Conservation (phyloP, 805 yeast species). For the Metschnikowia picachoensis region DNA sequence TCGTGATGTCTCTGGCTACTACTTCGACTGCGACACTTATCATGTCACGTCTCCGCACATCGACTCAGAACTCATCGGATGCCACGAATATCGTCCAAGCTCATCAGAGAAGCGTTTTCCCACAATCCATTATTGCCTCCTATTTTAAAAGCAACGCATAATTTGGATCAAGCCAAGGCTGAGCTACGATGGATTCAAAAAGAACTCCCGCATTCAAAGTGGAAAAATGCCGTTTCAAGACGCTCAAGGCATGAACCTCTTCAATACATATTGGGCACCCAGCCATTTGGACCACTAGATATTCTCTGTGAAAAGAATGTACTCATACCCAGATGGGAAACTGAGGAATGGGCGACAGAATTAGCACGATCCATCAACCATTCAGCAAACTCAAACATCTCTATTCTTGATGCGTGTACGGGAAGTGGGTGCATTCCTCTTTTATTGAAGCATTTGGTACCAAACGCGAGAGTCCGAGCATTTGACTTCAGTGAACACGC, state of each 20-base stretch:
- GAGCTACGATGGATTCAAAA: constrained; percentile 63
- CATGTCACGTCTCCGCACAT: neutral
- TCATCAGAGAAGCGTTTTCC: constrained; percentile 26
- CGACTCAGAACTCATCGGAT: constrained; percentile 10
- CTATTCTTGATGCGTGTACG: constrained; percentile 18
- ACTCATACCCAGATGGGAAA: constrained; percentile 90
- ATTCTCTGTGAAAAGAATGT: constrained; percentile 62
- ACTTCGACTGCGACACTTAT: neutral
- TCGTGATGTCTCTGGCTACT: neutral
- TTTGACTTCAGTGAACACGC: constrained; percentile 59
- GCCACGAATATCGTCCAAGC: constrained; percentile 31
- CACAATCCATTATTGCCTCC: constrained; percentile 29
- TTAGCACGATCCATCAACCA: constrained; percentile 23
- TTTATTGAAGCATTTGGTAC: constrained; percentile 31
- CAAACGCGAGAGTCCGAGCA: constrained; percentile 33
- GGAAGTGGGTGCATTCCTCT: constrained; percentile 72
- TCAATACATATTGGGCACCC: constrained; percentile 80
- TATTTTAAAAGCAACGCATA: constrained; percentile 29
- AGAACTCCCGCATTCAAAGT: constrained; percentile 48
- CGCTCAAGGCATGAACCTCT: constrained; percentile 62
- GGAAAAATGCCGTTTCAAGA: constrained; percentile 49
- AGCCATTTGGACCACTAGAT: constrained; percentile 76
- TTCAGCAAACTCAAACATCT: neutral
- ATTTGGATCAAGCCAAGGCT: constrained; percentile 41
- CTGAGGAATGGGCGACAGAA: constrained; percentile 80